Base-by-base conservation (phyloP, 805 yeast genomes). In the baker's yeast (Saccharomyces cerevisiae) region DNA sequence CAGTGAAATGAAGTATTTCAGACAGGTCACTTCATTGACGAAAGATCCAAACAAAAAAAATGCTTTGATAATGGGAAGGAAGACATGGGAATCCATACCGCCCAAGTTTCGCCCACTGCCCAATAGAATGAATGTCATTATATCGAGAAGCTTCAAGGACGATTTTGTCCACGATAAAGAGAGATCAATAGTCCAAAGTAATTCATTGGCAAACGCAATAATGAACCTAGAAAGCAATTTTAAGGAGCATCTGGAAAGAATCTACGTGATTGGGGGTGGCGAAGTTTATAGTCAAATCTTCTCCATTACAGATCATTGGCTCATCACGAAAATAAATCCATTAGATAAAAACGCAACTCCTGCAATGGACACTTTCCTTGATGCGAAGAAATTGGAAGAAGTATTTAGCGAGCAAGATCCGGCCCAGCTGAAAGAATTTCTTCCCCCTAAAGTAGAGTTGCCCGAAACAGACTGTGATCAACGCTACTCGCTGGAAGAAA, bases 31-130 rank as follows among this genome's bases (percentile, higher is more conserved):
- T 0, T 70, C 83, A 2, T 59, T 61, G 8, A 69, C 71, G 0
- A 60, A 59, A 8, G 69, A 76, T 28, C 67, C 71, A n/a, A 55
- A 55, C 1, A 72, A 70, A 56, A 64, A 59, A 43, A 89, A 89
- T 66, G 95, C 88, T 0, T 98, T 94, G 13, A 77, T 94, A 3
- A 94, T 94, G 99, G 99, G 99, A 13, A 78, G 97, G 55, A 87
- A 84, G 65, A 92, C 98, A 1, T 94, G 97, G 96, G 94, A 90
- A 31, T 87, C 96, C 6, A 91, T 94, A 31, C 98, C 99, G 0
- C 57, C 70, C 1, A 83, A 79, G 66, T 94, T 89, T 71, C 76
- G 96, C 57, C 99, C 99, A 0, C 75, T 94, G 48, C 84, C 85
- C 2, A 81, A 76, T 50, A 77, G 99, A 54, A 54, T 82, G 28